These are phyloP conservation scores for Furcasterigmium furcatum DNA, from an alignment of 2,329 filamentous ascomycete species.

Conservation along the genomic window DNA sequence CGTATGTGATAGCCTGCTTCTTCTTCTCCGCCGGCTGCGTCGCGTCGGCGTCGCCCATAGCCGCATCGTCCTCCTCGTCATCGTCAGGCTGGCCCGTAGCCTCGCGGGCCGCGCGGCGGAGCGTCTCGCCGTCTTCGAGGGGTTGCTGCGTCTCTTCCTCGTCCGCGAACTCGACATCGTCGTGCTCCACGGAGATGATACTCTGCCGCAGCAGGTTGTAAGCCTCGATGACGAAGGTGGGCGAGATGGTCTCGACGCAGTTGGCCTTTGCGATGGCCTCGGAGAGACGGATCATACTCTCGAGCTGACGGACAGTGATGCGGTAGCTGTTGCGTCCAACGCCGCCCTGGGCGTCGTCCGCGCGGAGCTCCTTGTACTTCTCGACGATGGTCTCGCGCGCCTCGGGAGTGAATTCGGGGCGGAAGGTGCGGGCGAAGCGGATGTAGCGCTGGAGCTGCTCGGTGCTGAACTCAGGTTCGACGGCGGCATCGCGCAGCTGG, in stretches of 20 bases:
- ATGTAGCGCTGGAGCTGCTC: constrained; percentile 97
- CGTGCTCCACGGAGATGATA: constrained; percentile 97
- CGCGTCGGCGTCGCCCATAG: constrained; percentile 34
- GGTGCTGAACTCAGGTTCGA: constrained; percentile 90
- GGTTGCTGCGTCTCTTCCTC: constrained; percentile 55
- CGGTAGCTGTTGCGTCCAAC: constrained; percentile 94
- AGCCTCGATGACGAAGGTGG: constrained; percentile 85
- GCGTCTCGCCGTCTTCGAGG: constrained; percentile 41
- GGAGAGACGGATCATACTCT: constrained; percentile 90
- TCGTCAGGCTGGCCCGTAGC: constrained; percentile 42
- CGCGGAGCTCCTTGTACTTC: constrained; percentile 92
- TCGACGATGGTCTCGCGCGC: constrained; percentile 82
- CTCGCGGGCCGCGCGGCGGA: constrained; percentile 34
- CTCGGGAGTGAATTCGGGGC: constrained; percentile 85
- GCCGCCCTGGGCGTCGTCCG: constrained; percentile 91
- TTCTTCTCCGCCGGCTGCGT: constrained; percentile 40
- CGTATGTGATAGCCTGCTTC: constrained; percentile 89
- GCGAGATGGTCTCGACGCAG: constrained; percentile 85
- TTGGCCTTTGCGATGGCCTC: constrained; percentile 99
- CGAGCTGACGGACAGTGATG: constrained; percentile 93
- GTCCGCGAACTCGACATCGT: constrained; percentile 92
- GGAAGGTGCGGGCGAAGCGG: constrained; percentile 91
- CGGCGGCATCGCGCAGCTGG: constrained; percentile 85
- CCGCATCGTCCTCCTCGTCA: constrained; percentile 41
- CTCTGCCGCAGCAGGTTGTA: constrained; percentile 88